A percentile compares a stretch with the other conserved stretches of the same genome.
Evolutionary conservation across 2,329 filamentous ascomycete species (phyloP).

Genomic region (Penicillium polonicum): DNA sequence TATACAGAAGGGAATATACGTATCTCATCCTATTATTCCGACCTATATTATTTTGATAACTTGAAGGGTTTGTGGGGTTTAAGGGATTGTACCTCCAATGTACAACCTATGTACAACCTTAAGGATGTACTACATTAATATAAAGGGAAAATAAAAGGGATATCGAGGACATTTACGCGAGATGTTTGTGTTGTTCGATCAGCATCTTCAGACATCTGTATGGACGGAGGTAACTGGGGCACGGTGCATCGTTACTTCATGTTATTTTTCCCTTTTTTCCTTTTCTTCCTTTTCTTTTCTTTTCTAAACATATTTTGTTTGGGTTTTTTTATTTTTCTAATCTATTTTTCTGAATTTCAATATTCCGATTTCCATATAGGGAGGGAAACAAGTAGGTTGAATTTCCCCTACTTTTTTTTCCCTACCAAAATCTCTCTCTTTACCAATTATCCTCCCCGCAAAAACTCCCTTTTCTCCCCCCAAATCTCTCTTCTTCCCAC

Average conservation of each 20-base stretch:
- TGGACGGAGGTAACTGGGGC: background rate
- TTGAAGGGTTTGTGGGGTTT: slow-evolving; percentile 1
- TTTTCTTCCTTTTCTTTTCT: background rate
- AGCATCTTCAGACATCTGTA: slow-evolving; percentile 16
- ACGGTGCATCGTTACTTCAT: slow-evolving; percentile 15
- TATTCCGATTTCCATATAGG: background rate
- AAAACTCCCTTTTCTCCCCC: background rate
- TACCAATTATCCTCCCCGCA: background rate
- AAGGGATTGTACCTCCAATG: background rate
- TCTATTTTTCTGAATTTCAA: background rate
- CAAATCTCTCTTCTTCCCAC: background rate
- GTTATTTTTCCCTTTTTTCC: slow-evolving; percentile 2
- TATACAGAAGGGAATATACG: background rate
- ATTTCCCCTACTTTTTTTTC: background rate
- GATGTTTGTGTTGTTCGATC: slow-evolving; percentile 9
- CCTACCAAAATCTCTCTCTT: background rate
- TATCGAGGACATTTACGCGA: background rate
- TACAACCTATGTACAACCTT: background rate
- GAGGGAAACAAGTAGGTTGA: background rate
- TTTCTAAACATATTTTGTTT: background rate
- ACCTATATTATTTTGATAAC: too few species aligned
- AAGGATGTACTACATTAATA: background rate
- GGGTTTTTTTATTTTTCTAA: background rate
- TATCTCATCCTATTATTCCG: background rate
- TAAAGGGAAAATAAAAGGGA: background rate